Base-by-base conservation (phyloP, 148 eudicot genomes). In the Arbutus unedo region DNA sequence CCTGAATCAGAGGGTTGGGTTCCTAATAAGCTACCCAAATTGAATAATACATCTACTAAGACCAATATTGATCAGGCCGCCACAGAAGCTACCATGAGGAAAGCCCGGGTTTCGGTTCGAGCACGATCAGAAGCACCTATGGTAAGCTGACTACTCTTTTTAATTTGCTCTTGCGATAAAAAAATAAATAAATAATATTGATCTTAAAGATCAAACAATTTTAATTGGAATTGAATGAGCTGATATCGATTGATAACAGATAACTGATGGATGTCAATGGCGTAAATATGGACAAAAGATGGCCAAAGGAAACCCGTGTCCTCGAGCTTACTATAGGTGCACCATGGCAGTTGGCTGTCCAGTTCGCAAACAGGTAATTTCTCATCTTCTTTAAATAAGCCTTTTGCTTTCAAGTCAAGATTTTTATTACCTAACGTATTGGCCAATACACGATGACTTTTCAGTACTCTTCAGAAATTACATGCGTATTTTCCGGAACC, bases 311-410 rank as follows among this genome's bases (percentile, higher is more conserved):
- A 92, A 92, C 74, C 95, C 95, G 3, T 92, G 95, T 49, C 95
- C 95, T 11, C 86, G 95, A 74, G 95, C 93, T 74, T 92, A 92
- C 74, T 92, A 91, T 73, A 81, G 93, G 41, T 95, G 99, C 86
- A 96, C 98, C 15, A 94, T 96, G 97, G 97, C 98, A 2, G 91
- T 87, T 62, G 97, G 97, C n/a, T 96, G 99, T 55, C 99, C 99
- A 0, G 99, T 96, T 1, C 94, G 99, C 57, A 96, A 96, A 89
- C 99, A 96, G 87, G 98, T 95, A 87, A 41, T 88, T 85, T 51
- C 49, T 13, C 53, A 11, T 66, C 44, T 1, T 72, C 43, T 54
- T 31, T 70, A 31, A 71, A 31, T 31, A 31, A 31, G 38, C 38
- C 38, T 0, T 31, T 31, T 31, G 38, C 38, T 0, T 31, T 31